Evolutionary conservation across 805 yeast genomes (phyloP).

Genomic region (Allodekkera sacchari): DNA sequence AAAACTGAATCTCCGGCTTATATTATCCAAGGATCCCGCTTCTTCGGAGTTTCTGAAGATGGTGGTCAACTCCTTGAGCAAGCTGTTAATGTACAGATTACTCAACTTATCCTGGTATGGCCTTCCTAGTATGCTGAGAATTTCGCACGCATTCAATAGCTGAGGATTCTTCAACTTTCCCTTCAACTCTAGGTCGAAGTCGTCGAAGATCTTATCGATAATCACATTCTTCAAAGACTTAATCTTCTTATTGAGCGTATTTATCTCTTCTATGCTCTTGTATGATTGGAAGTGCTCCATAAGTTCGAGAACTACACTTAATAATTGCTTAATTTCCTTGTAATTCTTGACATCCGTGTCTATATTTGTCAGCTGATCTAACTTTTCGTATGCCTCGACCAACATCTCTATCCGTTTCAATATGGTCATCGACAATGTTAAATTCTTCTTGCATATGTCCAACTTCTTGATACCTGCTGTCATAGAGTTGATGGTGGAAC

Average conservation of each 20-base stretch:
- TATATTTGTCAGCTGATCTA: constrained; percentile 36
- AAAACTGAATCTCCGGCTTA: constrained; percentile 73
- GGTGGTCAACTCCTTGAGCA: constrained; percentile 62
- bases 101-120: constrained; percentile 52
- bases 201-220: constrained; percentile 62
- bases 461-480: constrained; percentile 71
- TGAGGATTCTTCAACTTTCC: constrained; percentile 28
- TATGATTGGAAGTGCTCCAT: constrained; percentile 68
- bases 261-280: constrained; percentile 76
- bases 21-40: constrained; percentile 89
- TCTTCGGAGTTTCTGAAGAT: constrained; percentile 80
- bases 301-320: constrained; percentile 68
- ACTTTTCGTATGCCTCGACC: constrained; percentile 60
- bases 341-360: constrained; percentile 26
- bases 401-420: constrained; percentile 83
- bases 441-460: constrained; percentile 76
- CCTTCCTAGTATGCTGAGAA: constrained; percentile 56
- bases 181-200: constrained; percentile 49
- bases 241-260: constrained; percentile 52
- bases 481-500: constrained; percentile 53
- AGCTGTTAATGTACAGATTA: constrained; percentile 64
- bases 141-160: constrained; percentile 57
- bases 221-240: constrained; percentile 51
- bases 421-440: constrained; percentile 78
- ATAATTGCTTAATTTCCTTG: constrained; percentile 46